Evolutionary conservation across 345 rosid species (phyloP).

Genomic region (Streptanthus diversifolius): DNA sequence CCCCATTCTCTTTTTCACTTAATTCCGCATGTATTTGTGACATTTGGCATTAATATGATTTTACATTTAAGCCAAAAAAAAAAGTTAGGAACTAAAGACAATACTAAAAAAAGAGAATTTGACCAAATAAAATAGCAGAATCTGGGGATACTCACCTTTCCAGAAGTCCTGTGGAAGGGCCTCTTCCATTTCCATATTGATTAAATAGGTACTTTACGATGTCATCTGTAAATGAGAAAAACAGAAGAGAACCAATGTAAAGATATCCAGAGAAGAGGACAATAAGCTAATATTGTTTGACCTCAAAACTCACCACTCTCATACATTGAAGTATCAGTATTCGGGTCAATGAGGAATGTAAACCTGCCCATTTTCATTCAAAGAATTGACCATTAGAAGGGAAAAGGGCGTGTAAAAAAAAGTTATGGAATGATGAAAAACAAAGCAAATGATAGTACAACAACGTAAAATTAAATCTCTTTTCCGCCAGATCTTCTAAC

Average conservation of each 20-base stretch:
- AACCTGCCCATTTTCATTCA: slow-evolving; percentile 48
- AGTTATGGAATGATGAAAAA: background rate
- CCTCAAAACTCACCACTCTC: slow-evolving; percentile 63
- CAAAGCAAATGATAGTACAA: slow-evolving; percentile 10
- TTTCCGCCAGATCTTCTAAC: slow-evolving; percentile 72
- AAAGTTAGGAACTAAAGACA: background rate
- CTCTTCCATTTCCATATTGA: slow-evolving; percentile 66
- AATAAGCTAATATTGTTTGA: background rate
- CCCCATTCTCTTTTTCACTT: too few species aligned
- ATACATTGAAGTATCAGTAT: slow-evolving; percentile 59
- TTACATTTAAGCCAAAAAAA: too few species aligned
- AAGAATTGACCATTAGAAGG: background rate
- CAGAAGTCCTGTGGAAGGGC: slow-evolving; percentile 58
- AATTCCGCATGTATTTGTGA: too few species aligned
- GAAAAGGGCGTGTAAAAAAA: background rate
- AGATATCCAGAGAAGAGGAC: slow-evolving; percentile 9
- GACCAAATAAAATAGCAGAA: too few species aligned
- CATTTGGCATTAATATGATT: too few species aligned
- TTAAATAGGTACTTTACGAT: slow-evolving; percentile 70
- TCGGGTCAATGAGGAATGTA: slow-evolving; percentile 74
- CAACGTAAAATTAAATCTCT: slow-evolving; percentile 54
- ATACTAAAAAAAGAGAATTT: too few species aligned
- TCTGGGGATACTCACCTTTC: slow-evolving; percentile 65
- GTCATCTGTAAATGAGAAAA: slow-evolving; percentile 44
- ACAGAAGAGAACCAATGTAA: background rate